A percentile compares a stretch with the other conserved stretches of the same genome.
Evolutionary conservation across 2,329 filamentous ascomycete species (phyloP).

Genomic region (Trichoderma semiorbis): DNA sequence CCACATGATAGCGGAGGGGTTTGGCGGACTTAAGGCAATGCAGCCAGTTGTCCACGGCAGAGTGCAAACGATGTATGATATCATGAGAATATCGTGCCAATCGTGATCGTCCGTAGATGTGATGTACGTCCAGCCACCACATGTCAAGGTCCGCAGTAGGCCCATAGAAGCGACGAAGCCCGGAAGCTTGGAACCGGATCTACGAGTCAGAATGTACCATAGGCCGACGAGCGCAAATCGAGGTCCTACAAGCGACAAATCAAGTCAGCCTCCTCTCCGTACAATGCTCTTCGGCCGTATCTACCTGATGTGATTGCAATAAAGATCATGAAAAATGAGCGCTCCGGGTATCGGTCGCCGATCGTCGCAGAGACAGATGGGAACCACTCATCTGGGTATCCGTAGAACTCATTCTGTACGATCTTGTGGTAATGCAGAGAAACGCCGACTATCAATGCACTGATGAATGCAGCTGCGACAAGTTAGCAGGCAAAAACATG

Average conservation of each 20-base stretch:
- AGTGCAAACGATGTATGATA: conserved; percentile 91
- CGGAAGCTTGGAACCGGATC: conserved; percentile 70
- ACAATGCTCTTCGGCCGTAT: conserved; percentile 21
- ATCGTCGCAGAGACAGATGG: conserved; percentile 95
- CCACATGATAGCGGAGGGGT: conserved; percentile 78
- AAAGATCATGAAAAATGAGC: conserved; percentile 95
- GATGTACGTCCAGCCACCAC: conserved; percentile 97
- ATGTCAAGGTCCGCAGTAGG: conserved; percentile 84
- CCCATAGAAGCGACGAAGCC: conserved; percentile 78
- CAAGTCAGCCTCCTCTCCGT: background rate
- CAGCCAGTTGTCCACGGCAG: conserved; percentile 94
- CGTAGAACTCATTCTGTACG: conserved; percentile 93
- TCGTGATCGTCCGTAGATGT: conserved; percentile 97
- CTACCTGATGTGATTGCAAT: conserved; percentile 91
- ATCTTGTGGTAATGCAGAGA: conserved; percentile 93
- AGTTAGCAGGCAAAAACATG: background rate
- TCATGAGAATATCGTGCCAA: conserved; percentile 99
- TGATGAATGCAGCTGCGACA: conserved; percentile 70
- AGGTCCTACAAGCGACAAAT: conserved; percentile 56
- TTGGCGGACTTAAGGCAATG: conserved; percentile 80
- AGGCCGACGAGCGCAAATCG: conserved; percentile 86
- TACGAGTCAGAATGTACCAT: conserved; percentile 85
- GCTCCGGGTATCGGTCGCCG: conserved; percentile 93
- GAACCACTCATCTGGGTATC: conserved; percentile 94
- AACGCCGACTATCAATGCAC: conserved; percentile 76